Percentiles rank a stretch among this genome's conserved stretches.
phyloP scores from a whole-genome alignment of 148 eudicot species.

The Gaultheria prostrata region DNA sequence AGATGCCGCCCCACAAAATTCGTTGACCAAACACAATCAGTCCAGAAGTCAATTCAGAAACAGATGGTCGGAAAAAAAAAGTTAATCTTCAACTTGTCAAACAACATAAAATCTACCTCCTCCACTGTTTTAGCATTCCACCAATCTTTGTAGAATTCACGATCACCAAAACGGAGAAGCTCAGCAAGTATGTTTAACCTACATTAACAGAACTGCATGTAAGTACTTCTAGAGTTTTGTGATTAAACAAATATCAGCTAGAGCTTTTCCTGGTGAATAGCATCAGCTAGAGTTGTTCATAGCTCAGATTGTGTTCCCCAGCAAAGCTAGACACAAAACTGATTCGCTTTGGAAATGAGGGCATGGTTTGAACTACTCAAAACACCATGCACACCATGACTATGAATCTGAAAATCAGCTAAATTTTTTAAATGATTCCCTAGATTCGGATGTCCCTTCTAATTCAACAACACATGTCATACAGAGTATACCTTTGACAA shows the following conservation, averaged over 20 bases:
- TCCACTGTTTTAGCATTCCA: conserved; percentile 97
- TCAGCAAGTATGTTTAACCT: conserved; percentile 98
- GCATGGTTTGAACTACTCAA: neutral
- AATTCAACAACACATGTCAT: neutral
- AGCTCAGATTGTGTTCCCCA: neutral
- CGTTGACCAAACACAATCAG: conserved; percentile 20
- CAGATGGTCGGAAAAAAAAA: conserved; percentile 3
- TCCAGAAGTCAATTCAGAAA: conserved; percentile 26
- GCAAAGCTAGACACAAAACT: neutral
- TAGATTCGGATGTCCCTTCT: neutral
- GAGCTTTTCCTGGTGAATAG: neutral
- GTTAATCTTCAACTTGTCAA: neutral
- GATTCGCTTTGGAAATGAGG: neutral
- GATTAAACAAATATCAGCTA: conserved; percentile 11
- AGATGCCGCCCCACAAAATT: conserved; percentile 28
- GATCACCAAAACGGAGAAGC: conserved; percentile 90
- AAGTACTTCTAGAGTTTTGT: conserved; percentile 6
- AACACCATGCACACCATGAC: neutral
- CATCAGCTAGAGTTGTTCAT: neutral
- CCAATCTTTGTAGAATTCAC: conserved; percentile 99
- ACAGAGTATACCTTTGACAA: neutral
- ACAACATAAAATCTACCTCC: conserved; percentile 55
- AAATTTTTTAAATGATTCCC: neutral
- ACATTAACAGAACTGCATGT: conserved; percentile 17
- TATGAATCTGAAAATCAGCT: neutral